phyloP scores from a whole-genome alignment of 2,329 filamentous ascomycete species.

The Myrmaecium sp. region DNA sequence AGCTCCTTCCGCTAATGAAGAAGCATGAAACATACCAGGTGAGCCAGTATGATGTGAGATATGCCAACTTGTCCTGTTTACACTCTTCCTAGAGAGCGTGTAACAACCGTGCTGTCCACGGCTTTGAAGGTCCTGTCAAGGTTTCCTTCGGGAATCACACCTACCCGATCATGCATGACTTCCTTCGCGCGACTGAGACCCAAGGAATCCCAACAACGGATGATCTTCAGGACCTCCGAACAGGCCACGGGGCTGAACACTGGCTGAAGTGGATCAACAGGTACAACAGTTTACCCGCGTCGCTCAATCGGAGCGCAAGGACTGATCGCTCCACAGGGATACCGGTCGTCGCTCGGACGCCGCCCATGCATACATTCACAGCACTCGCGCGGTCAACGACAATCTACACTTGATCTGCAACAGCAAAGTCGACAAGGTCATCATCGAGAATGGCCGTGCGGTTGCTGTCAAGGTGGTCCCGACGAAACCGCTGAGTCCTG shows the following conservation, averaged over 20 bases:
- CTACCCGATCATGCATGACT: slow-evolving; percentile 70
- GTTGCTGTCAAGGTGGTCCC: slow-evolving; percentile 54
- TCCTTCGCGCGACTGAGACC: slow-evolving; percentile 53
- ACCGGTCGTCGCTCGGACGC: slow-evolving; percentile 59
- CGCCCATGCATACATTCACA: slow-evolving; percentile 63
- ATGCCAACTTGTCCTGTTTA: slow-evolving; percentile 24
- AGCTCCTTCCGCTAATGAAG: slow-evolving; percentile 59
- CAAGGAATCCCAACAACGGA: slow-evolving; percentile 62
- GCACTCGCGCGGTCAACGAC: slow-evolving; percentile 50
- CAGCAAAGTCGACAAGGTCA: slow-evolving; percentile 62
- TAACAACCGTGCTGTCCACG: slow-evolving; percentile 48
- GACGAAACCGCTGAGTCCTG: slow-evolving; percentile 49
- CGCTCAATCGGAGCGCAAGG: neutral
- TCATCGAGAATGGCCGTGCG: slow-evolving; percentile 55
- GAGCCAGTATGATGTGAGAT: too few species aligned
- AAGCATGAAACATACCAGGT: slow-evolving; percentile 71
- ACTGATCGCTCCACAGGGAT: slow-evolving; percentile 14
- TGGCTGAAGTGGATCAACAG: slow-evolving; percentile 78
- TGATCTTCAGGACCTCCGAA: slow-evolving; percentile 56
- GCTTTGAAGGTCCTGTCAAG: slow-evolving; percentile 66
- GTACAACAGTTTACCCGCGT: slow-evolving; percentile 15
- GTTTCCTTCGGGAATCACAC: slow-evolving; percentile 66
- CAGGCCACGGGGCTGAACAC: slow-evolving; percentile 55
- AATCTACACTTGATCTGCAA: slow-evolving; percentile 60
- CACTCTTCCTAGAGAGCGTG: slow-evolving; percentile 14